These are phyloP conservation scores for Colletotrichum sp. DNA, from an alignment of 2,329 filamentous ascomycete species.

Conservation along the genomic window DNA sequence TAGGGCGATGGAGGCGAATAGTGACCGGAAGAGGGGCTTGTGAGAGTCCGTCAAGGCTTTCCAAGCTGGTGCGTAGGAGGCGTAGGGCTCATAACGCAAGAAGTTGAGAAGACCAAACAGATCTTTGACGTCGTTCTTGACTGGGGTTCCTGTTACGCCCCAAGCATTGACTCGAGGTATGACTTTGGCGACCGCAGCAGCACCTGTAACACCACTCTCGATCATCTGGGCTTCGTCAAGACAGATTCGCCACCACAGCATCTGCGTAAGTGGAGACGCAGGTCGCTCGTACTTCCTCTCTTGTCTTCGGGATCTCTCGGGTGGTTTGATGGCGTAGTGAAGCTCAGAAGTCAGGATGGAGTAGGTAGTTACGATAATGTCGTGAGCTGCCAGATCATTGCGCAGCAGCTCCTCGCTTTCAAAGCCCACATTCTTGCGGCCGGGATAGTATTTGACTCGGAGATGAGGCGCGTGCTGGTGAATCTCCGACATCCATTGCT, in stretches of 20 bases:
- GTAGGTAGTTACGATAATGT: slow-evolving; percentile 71
- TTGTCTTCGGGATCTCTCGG: slow-evolving; percentile 71
- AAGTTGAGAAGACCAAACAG: slow-evolving; percentile 84
- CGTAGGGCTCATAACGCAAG: slow-evolving; percentile 79
- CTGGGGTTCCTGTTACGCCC: slow-evolving; percentile 90
- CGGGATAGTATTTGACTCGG: slow-evolving; percentile 61
- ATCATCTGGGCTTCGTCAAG: slow-evolving; percentile 90
- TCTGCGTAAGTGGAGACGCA: slow-evolving; percentile 78
- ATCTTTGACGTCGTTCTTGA: slow-evolving; percentile 80
- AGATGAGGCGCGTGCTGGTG: slow-evolving; percentile 62
- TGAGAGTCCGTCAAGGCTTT: slow-evolving; percentile 66
- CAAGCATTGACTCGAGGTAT: slow-evolving; percentile 88
- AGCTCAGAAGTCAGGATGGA: slow-evolving; percentile 79
- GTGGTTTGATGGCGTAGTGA: slow-evolving; percentile 74
- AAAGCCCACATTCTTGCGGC: slow-evolving; percentile 42
- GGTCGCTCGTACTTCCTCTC: slow-evolving; percentile 69
- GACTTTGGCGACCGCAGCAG: slow-evolving; percentile 78
- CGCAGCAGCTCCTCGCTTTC: slow-evolving; percentile 45
- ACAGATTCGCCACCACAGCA: slow-evolving; percentile 87
- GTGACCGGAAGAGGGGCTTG: slow-evolving; percentile 66
- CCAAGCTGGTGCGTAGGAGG: slow-evolving; percentile 70
- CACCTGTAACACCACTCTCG: slow-evolving; percentile 84
- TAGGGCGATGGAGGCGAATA: slow-evolving; percentile 77
- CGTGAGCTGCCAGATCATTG: slow-evolving; percentile 51
- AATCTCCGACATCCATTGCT: slow-evolving; percentile 69